Conservation (phyloP, 1,284 basidiomycete genomes). For the Porogramme epimiltina region DNA sequence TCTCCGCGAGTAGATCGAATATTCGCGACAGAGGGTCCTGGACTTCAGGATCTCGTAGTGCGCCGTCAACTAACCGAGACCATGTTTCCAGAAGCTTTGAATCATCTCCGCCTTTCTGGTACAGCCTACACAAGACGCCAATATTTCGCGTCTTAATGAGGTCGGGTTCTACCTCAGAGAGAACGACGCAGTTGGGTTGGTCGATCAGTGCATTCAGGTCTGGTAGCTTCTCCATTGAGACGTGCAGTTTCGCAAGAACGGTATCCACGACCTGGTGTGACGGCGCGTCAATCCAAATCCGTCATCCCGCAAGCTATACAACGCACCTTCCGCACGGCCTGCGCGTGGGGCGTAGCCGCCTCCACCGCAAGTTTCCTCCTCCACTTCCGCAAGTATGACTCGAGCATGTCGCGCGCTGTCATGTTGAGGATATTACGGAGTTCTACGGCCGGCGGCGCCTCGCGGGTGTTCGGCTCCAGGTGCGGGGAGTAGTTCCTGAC, state of each 20-base stretch:
- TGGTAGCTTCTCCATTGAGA: conserved; percentile 55
- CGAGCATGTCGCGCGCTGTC: conserved; percentile 71
- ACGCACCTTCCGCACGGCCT: conserved; percentile 22
- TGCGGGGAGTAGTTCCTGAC: conserved; percentile 89
- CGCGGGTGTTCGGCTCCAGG: conserved; percentile 69
- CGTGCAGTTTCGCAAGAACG: conserved; percentile 74
- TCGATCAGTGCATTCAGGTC: conserved; percentile 68
- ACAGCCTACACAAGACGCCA: conserved; percentile 66
- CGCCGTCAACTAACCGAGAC: conserved; percentile 74
- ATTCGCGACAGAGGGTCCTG: conserved; percentile 73
- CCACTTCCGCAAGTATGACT: conserved; percentile 60
- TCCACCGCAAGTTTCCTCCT: conserved; percentile 30
- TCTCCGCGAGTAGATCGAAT: conserved; percentile 60
- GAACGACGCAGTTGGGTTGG: conserved; percentile 56
- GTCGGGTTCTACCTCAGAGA: conserved; percentile 67
- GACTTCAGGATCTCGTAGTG: conserved; percentile 65
- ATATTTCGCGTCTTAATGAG: conserved; percentile 58
- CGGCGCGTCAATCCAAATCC: too few relatives aligned
- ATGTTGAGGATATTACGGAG: conserved; percentile 58
- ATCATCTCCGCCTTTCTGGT: conserved; percentile 58
- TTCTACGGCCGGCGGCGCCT: conserved; percentile 68
- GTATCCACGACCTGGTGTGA: conserved; percentile 76
- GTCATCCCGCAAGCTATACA: too few relatives aligned
- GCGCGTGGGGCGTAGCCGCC: conserved; percentile 10
- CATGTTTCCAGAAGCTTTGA: conserved; percentile 67